phyloP scores from a whole-genome alignment of 2,329 filamentous ascomycete genomes.

The Aaosphaeria arxii region DNA sequence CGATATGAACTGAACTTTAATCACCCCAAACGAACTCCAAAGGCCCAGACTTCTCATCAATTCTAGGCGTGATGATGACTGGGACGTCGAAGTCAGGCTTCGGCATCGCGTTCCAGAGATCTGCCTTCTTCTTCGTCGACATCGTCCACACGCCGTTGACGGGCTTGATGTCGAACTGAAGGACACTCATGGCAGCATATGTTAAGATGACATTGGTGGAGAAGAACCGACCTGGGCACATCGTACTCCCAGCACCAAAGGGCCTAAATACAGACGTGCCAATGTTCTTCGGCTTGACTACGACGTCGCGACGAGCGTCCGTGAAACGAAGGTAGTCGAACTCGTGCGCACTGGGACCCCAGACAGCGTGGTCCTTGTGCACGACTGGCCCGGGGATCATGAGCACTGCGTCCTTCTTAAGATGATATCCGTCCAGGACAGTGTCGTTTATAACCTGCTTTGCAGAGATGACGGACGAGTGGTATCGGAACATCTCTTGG shows the following conservation, averaged over 20 bases:
- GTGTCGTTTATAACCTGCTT: conserved; percentile 38
- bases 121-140: conserved; percentile 21
- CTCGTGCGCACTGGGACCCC: conserved; percentile 26
- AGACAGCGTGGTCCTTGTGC: conserved; percentile 28
- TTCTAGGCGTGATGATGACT: conserved; percentile 10
- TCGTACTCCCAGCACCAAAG: conserved; percentile 33
- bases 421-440: conserved; percentile 28
- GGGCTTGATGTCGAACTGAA: conserved; percentile 31
- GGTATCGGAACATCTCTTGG: conserved; percentile 42
- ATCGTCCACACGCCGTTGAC: conserved; percentile 14
- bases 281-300: conserved; percentile 9
- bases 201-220: conserved; percentile 33
- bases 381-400: conserved; percentile 35
- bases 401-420: conserved; percentile 35
- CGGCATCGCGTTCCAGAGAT: conserved; percentile 32
- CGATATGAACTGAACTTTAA: no score
- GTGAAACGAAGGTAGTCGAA: conserved; percentile 38
- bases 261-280: conserved; percentile 28
- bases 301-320: neutral
- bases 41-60: conserved; percentile 2
- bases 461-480: conserved; percentile 37
- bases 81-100: conserved; percentile 24
- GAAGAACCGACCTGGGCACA: conserved; percentile 40
- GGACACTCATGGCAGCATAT: conserved; percentile 29
- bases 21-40: conserved; percentile 20